These are phyloP conservation scores for Quercus agrifolia DNA, from an alignment of 306 rosid species.

Conservation along the genomic window DNA sequence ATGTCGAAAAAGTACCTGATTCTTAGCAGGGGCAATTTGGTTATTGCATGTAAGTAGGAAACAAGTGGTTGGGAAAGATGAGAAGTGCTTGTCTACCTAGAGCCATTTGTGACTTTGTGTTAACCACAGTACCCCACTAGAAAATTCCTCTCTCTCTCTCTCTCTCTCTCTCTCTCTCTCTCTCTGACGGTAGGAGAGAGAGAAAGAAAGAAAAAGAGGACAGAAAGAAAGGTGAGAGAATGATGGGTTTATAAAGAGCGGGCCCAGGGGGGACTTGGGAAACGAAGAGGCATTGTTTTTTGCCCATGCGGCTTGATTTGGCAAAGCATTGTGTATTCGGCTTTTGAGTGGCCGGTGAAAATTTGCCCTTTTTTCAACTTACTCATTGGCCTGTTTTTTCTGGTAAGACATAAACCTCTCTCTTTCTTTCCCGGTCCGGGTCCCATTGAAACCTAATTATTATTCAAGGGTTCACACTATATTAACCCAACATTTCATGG, in stretches of 20 bases:
- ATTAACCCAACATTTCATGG: conserved; percentile 15
- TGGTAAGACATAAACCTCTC: conserved; percentile 9
- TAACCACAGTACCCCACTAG: conserved; percentile 16
- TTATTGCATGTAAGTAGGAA: background rate
- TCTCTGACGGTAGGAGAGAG: background rate
- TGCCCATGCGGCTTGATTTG: background rate
- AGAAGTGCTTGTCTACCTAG: conserved; percentile 23
- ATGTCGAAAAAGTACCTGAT: conserved; percentile 5
- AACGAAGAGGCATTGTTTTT: conserved; percentile 2
- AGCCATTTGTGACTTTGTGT: conserved; percentile 18
- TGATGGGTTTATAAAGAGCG: background rate
- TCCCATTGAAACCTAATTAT: conserved; percentile 11
- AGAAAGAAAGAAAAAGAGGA: background rate
- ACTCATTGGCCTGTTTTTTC: conserved; percentile 28
- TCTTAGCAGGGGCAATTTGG: conserved; percentile 25
- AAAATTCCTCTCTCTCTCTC: background rate
- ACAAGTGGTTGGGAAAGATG: conserved; percentile 28
- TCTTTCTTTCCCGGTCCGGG: conserved; percentile 17
- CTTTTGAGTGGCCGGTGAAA: conserved; percentile 39
- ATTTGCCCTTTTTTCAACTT: conserved; percentile 30
- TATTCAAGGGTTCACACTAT: conserved; percentile 10
- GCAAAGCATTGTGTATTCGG: conserved; percentile 12
- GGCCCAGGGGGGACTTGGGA: background rate
- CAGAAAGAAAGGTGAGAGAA: conserved; percentile 1
- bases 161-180: conserved; percentile 7